Evolutionary conservation across 164 flowering plant species (phyloP), one percentile per base, ranked within the genome.

Genomic region (Liquidambar formosana): DNA sequence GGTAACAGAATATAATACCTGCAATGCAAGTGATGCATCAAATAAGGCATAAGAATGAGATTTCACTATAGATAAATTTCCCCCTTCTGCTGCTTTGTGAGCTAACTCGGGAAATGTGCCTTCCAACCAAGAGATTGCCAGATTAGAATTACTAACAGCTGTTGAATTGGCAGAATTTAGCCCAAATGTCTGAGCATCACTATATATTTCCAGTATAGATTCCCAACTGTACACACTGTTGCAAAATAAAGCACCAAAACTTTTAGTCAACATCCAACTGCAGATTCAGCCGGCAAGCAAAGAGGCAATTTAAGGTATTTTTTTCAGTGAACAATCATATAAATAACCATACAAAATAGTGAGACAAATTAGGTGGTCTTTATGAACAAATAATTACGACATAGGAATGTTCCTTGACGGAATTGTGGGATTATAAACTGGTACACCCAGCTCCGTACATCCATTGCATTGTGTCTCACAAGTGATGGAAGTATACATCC

Each of bases 91-190:
- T 65, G 65, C 72, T 78, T 82, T 79, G 19, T 76, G 73, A 57
- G 69, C 65, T 63, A 93, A 70, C 67, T 88, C 94, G 53, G 96
- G 91, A 85, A 96, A 96, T 67, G 93, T 90, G 61, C 88, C 86
- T 85, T 93, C 96, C 80, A 93, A 81, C 99, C 99, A 93, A 80
- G 88, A 82, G 68, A 96, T 85, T 71, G 97, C 99, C 68, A 86
- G 64, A 71, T 76, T 90, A 59, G 95, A 85, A 78, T 88, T 88
- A 47, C 73, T 82, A 77, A 87, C 83, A 65, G 96, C 92, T 60
- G 64, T 78, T 67, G 86, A 59, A 73, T 85, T 85, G 63, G 86
- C 67, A 63, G 97, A 89, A 71, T 82, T 86, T 57, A 82, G 72
- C 51, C 98, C 96, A 78, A 80, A 89, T 21, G 82, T 74, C 5